Base-by-base conservation (phyloP, 805 yeast genomes). In the Komagataella pseudopastoris region DNA sequence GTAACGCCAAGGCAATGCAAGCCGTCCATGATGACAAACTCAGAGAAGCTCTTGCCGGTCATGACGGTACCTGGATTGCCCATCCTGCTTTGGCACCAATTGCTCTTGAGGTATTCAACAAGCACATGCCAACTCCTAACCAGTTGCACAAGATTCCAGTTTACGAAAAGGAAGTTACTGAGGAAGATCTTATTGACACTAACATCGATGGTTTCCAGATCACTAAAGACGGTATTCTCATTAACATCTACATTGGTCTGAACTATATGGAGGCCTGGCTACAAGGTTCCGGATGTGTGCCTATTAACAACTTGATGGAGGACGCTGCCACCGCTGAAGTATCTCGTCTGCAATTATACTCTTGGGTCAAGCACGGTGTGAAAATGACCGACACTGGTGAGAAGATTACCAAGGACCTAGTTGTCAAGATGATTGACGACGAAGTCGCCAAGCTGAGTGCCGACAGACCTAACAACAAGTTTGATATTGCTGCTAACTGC, bases 281-380 rank as follows among this genome's bases (percentile, higher is more conserved):
- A 60, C 76, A 89, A 64, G 88, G 88, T 54, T 70, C 81, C 51
- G 95, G 95, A 14, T 85, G 93, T 74, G 90, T 84, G 54, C 91
- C 95, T 57, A 85, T 85, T 65, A 85, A 85, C 71, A 78, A 80
- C 65, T 72, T 85, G 66, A 85, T 85, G 95, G 95, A 85, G 68
- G 95, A 85, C 66, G 95, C 95, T 24, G 93, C 93, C 39, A 85
- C 95, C 50, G 91, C 93, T 45, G 95, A 85, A 68, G 95, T 85
- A 45, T 82, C 90, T 44, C 77, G 93, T 70, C 76, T 88, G 55
- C 91, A 85, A 68, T 72, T 85, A 58, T 82, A 82, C 75, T 88
- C 87, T 63, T 85, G 95, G 95, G 85, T 81, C 50, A 83, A 80
- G 53, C 90, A 85, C 63, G 78, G 79, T 47, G 84, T 80, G 47